These are phyloP conservation scores for Myriangium duriaei DNA, from an alignment of 2,329 filamentous ascomycete genomes.

Conservation along the genomic window DNA sequence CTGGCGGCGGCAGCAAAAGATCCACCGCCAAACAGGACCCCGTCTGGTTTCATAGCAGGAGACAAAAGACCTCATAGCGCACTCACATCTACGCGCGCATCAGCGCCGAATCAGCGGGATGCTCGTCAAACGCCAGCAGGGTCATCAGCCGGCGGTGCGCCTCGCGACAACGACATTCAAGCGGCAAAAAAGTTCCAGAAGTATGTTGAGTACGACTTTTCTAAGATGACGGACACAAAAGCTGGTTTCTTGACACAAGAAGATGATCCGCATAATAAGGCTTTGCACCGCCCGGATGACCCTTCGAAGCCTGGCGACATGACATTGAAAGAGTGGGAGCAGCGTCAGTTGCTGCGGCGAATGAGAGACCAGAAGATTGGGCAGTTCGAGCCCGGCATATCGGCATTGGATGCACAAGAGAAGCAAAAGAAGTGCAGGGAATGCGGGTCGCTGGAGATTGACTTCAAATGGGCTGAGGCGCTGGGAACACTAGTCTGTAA, in stretches of 20 bases:
- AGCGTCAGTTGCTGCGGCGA: slow-evolving; percentile 60
- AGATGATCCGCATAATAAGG: slow-evolving; percentile 83
- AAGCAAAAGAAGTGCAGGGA: slow-evolving; percentile 63
- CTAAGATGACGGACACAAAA: slow-evolving; percentile 95
- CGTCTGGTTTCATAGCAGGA: slow-evolving; percentile 38
- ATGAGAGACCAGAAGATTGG: slow-evolving; percentile 63
- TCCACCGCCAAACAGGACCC: slow-evolving; percentile 18
- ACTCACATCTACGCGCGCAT: slow-evolving; percentile 38
- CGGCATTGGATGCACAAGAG: slow-evolving; percentile 47
- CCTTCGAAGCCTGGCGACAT: slow-evolving; percentile 63
- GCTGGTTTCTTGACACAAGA: slow-evolving; percentile 85
- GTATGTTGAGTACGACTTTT: slow-evolving; percentile 96
- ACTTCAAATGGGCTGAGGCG: slow-evolving; percentile 87
- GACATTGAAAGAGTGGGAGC: slow-evolving; percentile 85
- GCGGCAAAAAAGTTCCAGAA: slow-evolving; percentile 82
- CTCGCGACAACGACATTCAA: slow-evolving; percentile 45
- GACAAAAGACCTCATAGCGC: slow-evolving; percentile 61
- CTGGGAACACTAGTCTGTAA: slow-evolving; percentile 66
- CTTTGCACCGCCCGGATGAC: slow-evolving; percentile 48
- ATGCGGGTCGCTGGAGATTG: slow-evolving; percentile 73
- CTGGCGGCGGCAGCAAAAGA: slow-evolving; percentile 51
- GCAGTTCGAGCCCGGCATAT: slow-evolving; percentile 82
- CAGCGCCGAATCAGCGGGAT: slow-evolving; percentile 55
- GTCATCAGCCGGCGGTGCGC: slow-evolving; percentile 23
- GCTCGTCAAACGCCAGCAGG: slow-evolving; percentile 36